Conservation (phyloP, 345 rosid species). For the Arabidopsis arenosa region DNA sequence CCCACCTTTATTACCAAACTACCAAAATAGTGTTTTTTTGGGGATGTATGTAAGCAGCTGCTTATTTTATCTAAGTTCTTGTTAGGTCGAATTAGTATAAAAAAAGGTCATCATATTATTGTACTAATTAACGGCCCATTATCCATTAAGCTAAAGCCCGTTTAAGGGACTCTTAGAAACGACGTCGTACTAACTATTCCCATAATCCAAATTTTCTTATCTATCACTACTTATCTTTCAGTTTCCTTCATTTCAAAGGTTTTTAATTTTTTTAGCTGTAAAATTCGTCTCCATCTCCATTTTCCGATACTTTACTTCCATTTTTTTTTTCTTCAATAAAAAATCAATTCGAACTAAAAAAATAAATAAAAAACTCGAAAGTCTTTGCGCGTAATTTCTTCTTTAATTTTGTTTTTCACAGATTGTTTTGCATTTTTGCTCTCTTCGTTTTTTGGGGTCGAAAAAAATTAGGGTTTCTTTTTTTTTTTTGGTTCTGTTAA, state of each 20-base stretch:
- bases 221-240: neutral
- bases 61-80: no score
- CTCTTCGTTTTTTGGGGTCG: neutral
- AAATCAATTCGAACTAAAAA: conserved; percentile 14
- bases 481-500: conserved; percentile 25
- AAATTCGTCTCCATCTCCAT: conserved; percentile 11
- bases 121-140: conserved; percentile 15
- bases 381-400: conserved; percentile 40
- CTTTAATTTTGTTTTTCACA: neutral
- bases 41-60: no score
- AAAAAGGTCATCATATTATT: no score
- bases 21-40: no score
- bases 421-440: conserved; percentile 20
- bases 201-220: no score
- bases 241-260: neutral
- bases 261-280: neutral
- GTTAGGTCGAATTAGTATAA: no score
- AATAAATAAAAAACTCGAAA: neutral
- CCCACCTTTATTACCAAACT: no score
- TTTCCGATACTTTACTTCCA: neutral
- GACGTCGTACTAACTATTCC: neutral
- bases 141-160: neutral
- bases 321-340: neutral
- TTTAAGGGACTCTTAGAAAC: neutral
- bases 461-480: conserved; percentile 38